Evolutionary conservation across 1,284 basidiomycete genomes (phyloP).

Genomic region (Cryptococcus floricola): DNA sequence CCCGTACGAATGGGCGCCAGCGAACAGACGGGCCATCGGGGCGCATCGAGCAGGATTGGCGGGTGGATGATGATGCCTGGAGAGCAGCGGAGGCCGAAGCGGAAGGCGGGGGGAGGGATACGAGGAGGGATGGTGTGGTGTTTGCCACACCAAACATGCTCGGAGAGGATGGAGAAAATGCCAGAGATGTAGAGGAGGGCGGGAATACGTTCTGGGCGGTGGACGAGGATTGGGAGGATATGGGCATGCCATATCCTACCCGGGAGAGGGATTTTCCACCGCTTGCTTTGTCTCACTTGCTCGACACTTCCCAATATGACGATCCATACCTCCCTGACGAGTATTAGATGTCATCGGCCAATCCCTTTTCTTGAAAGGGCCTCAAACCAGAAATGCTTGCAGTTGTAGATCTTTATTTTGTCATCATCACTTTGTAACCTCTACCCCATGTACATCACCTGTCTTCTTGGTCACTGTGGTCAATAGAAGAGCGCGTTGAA

Average conservation of each 20-base stretch:
- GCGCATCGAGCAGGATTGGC: background rate
- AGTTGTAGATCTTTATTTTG: no score
- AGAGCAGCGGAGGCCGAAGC: background rate
- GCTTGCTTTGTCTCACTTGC: background rate
- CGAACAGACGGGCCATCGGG: background rate
- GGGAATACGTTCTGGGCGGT: background rate
- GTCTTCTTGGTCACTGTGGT: no score
- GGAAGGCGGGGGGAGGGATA: slow-evolving; percentile 7
- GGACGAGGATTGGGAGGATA: background rate
- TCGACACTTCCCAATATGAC: background rate
- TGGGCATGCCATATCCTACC: background rate
- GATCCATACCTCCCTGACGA: background rate
- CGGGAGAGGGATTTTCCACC: background rate
- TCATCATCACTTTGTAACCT: no score
- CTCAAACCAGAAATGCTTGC: no score
- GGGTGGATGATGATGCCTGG: background rate
- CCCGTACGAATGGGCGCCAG: background rate
- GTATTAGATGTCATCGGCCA: no score
- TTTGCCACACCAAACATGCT: slow-evolving; percentile 6
- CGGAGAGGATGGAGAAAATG: background rate
- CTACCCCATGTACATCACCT: no score
- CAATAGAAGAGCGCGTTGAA: background rate
- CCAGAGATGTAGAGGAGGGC: background rate
- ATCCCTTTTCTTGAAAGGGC: no score
- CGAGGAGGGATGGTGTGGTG: slow-evolving; percentile 18